Base-by-base conservation (phyloP, 371 early-diverging fungal genomes). In the Apophysomyces elegans region DNA sequence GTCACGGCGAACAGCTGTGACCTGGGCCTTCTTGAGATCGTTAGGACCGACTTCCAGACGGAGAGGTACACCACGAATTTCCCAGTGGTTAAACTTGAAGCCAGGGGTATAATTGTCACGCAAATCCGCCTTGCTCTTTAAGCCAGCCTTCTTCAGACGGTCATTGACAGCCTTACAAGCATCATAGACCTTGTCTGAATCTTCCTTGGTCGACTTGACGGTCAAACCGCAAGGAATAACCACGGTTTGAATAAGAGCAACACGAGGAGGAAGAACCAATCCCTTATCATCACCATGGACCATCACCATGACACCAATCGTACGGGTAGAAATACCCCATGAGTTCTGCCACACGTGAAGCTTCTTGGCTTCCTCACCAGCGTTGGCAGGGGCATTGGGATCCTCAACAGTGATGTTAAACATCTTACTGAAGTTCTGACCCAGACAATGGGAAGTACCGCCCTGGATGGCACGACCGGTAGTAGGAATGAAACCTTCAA, bases 1-100 rank as follows among this genome's bases (percentile, higher is more conserved):
- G 77, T 97, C 92, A 79, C 99, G 94, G 75, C 95, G 92, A 36
- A 95, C 97, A 62, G 91, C 78, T 58, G 92, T 81, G 13, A 92
- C 90, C 70, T 94, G 89, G 62, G 91, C 81, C 70, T 91, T 93
- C 67, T 90, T 81, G 61, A 99, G 72, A 82, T 99, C 99, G 82
- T 92, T 96, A 66, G 98, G 97, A 35, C 99, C 99, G 46, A 99
- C 83, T 87, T 99, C 99, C 37, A 99, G 79, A 66, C 99, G 95
- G 65, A 99, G 73, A 43, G 99, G 99, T 58, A 99, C 98, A 78
- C 99, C 99, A 80, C 91, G 78, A 46, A 80, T 56, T 83, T 99
- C 99, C 99, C 99, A 99, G 86, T 99, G 98, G 86, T 98, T 99
- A 89, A 95, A 99, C 87, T 99, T 99, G 91, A 92, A 98, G 26